Percentiles rank a stretch among this genome's conserved stretches.
Evolutionary conservation across 805 yeast species (phyloP).

Genomic region (Metschnikowia sp.): DNA sequence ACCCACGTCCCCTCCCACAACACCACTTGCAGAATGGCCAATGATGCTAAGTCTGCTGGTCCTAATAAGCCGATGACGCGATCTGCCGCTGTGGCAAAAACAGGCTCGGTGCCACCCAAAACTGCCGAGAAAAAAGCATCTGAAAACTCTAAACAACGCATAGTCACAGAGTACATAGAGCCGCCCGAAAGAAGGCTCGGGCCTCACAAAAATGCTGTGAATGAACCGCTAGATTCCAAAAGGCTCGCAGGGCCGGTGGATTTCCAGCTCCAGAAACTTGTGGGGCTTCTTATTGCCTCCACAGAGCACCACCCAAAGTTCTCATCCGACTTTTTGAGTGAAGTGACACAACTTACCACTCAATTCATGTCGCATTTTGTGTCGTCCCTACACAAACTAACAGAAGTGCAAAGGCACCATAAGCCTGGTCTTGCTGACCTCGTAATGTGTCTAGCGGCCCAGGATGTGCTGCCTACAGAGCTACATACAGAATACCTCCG

Average conservation of each 20-base stretch:
- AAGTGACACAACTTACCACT: constrained; percentile 26
- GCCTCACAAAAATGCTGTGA: background rate
- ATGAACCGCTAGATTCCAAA: constrained; percentile 1
- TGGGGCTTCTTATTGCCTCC: constrained; percentile 25
- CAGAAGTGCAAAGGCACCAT: constrained; percentile 59
- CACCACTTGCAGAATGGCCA: no score
- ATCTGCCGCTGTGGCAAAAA: background rate
- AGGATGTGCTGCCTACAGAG: constrained; percentile 37
- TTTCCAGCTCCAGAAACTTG: constrained; percentile 26
- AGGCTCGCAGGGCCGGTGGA: constrained; percentile 21
- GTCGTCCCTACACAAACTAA: constrained; percentile 43
- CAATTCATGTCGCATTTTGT: constrained; percentile 36
- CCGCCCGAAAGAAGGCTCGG: constrained; percentile 13
- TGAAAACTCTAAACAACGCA: background rate
- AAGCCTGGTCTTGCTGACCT: constrained; percentile 54
- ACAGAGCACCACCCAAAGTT: constrained; percentile 16
- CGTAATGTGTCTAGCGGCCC: constrained; percentile 41
- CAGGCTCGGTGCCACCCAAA: background rate
- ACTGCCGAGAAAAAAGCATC: background rate
- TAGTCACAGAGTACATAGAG: constrained; percentile 9
- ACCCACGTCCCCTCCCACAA: no score
- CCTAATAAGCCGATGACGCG: no score
- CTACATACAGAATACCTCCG: constrained; percentile 35
- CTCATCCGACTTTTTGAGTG: constrained; percentile 28
- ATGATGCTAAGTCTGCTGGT: no score